Evolutionary conservation across 1,284 basidiomycete genomes (phyloP), one percentile per base, ranked within the genome.

Genomic region (Austropuccinia psidii): DNA sequence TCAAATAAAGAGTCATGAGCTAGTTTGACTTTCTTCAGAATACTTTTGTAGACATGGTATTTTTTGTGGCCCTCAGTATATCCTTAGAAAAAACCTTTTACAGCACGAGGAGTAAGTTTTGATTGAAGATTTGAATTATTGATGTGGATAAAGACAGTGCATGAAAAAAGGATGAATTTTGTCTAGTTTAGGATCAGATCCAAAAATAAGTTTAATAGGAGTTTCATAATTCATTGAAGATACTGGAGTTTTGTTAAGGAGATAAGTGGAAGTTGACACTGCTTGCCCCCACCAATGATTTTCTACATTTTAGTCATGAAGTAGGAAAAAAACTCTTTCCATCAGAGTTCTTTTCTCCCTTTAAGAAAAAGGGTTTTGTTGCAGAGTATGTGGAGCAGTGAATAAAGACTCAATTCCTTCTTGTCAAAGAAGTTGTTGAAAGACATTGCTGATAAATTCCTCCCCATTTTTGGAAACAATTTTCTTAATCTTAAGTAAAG

Each of bases 281-380:
- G 64, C 47, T 13, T 66, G 21, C 2, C 45, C 64, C 64, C 64
- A 66, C 17, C 15, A 66, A 4, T 21, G 17, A 0, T 41, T 19
- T 2, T 47, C 29, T 5, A 55, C 7, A 15, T 50, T 17, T 24
- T 8, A 21, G 11, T 49, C 24, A 4, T n/a, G 7, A 3, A 67
- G 50, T n/a, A 55, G 24, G 24, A 50, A 47, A 21, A n/a, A n/a
- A 6, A 50, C 39, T 41, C 39, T 67, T 31, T 66, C 47, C 7
- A 45, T 54, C 19, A 47, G 50, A 2, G 33, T 66, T 29, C n/a
- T 6, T n/a, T 55, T 67, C n/a, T 50, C 65, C 8, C 50, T 27
- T 29, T 67, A 47, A 24, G 65, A 31, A 29, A 67, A 31, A 15
- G 47, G 47, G 31, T 67, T 67, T 55, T 67, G 65, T 29, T 67